A percentile compares a stretch with the other conserved stretches of the same genome.
Evolutionary conservation across 371 early-diverging fungal species (phyloP).

Genomic region (Catenaria anguillulae): DNA sequence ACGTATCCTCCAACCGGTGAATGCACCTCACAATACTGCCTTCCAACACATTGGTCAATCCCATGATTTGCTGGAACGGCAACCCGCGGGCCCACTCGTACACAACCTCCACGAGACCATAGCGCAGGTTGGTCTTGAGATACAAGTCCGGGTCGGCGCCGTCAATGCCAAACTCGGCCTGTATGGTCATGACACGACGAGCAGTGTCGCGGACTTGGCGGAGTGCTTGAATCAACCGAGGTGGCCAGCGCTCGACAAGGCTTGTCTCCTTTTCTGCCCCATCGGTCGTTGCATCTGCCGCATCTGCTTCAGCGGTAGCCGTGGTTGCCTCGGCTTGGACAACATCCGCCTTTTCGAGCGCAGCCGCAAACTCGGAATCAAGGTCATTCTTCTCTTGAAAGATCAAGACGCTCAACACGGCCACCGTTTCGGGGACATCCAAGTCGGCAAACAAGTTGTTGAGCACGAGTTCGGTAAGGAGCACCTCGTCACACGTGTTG

Average conservation of each 20-base stretch:
- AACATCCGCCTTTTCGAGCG: conserved; percentile 19
- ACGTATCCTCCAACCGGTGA: conserved; percentile 90
- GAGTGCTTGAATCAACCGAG: background rate
- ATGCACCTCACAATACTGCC: conserved; percentile 96
- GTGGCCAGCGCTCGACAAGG: background rate
- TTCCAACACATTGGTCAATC: conserved; percentile 89
- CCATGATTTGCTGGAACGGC: conserved; percentile 86
- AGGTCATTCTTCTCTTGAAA: conserved; percentile 71
- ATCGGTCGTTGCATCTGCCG: background rate
- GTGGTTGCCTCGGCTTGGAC: conserved; percentile 11
- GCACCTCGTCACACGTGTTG: conserved; percentile 88
- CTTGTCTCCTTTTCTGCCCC: too few relatives aligned
- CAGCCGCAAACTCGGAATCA: conserved; percentile 12
- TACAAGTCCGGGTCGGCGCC: conserved; percentile 20
- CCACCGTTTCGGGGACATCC: conserved; percentile 85
- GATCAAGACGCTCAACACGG: conserved; percentile 88
- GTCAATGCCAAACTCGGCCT: conserved; percentile 49
- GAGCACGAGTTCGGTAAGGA: conserved; percentile 94
- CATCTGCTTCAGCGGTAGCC: background rate
- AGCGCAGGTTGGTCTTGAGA: conserved; percentile 36
- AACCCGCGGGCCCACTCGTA: conserved; percentile 96
- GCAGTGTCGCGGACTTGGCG: conserved; percentile 43
- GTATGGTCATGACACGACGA: conserved; percentile 50
- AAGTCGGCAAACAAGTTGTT: conserved; percentile 84
- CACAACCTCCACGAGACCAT: conserved; percentile 91